phyloP scores from a whole-genome alignment of 2,329 filamentous ascomycete species.

The Biscogniauxia sp. region DNA sequence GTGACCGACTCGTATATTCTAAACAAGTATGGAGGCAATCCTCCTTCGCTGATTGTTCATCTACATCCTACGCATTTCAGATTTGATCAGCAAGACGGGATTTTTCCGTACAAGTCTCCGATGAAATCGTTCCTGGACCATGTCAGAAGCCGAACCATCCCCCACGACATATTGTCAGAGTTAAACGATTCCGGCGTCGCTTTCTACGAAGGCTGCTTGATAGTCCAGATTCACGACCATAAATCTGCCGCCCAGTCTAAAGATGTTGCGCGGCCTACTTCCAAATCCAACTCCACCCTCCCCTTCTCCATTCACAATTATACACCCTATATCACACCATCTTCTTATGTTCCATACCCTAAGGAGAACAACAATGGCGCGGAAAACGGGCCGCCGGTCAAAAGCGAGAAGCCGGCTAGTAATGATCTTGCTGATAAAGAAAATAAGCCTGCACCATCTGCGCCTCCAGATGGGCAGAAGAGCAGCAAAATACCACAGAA shows the following conservation, averaged over 20 bases:
- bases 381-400: constrained; percentile 24
- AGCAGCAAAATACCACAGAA: constrained; percentile 48
- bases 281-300: constrained; percentile 59
- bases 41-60: constrained; percentile 83
- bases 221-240: constrained; percentile 91
- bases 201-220: constrained; percentile 94
- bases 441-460: constrained; percentile 52
- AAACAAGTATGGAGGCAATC: constrained; percentile 71
- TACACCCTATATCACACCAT: constrained; percentile 86
- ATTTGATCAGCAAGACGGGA: constrained; percentile 91
- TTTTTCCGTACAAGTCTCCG: constrained; percentile 87
- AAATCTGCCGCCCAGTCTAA: constrained; percentile 63
- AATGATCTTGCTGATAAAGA: constrained; percentile 54
- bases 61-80: constrained; percentile 82
- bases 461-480: constrained; percentile 45
- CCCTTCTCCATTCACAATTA: constrained; percentile 91
- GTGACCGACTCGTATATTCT: constrained; percentile 75
- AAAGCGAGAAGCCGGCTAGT: constrained; percentile 40
- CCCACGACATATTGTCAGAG: constrained; percentile 83
- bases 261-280: constrained; percentile 51
- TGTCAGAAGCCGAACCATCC: constrained; percentile 71
- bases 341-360: constrained; percentile 76
- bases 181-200: constrained; percentile 68
- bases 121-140: constrained; percentile 83
- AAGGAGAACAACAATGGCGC: constrained; percentile 41